These are phyloP conservation scores for Urochloa ruziziensis DNA, from an alignment of 176 grass and related monocot genomes.

Conservation along the genomic window DNA sequence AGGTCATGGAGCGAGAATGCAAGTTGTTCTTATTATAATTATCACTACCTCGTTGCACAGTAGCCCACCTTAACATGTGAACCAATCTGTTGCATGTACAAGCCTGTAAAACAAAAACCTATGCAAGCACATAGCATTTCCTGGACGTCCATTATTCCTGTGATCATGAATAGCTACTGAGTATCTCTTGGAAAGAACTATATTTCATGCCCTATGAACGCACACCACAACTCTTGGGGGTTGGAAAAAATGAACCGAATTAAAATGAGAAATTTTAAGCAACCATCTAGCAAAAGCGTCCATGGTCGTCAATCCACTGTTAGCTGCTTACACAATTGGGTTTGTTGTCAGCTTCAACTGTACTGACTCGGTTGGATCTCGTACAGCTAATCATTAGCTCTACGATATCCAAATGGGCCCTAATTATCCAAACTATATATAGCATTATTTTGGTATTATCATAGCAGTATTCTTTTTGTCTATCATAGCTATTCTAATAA, in stretches of 20 bases:
- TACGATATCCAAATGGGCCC: too few relatives aligned
- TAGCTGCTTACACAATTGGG: too few relatives aligned
- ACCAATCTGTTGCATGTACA: neutral
- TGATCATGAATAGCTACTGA: neutral
- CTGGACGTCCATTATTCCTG: neutral
- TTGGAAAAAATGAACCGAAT: neutral
- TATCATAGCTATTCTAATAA: too few relatives aligned
- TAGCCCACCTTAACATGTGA: neutral
- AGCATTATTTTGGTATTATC: too few relatives aligned
- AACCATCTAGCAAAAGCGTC: too few relatives aligned
- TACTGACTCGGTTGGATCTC: too few relatives aligned
- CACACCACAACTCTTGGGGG: neutral
- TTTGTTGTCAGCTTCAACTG: too few relatives aligned
- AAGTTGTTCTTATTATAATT: neutral
- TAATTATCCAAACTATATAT: too few relatives aligned
- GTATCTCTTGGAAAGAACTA: neutral
- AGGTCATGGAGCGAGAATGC: neutral
- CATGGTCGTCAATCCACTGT: too few relatives aligned
- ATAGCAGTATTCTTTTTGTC: neutral
- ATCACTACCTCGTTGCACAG: neutral
- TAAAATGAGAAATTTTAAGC: too few relatives aligned
- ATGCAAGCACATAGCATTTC: neutral
- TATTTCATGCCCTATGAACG: constrained; percentile 38
- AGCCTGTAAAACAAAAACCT: neutral
- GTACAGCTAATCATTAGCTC: too few relatives aligned